Conservation (phyloP, 441 rosid species). For the Mallotus japonicus region DNA sequence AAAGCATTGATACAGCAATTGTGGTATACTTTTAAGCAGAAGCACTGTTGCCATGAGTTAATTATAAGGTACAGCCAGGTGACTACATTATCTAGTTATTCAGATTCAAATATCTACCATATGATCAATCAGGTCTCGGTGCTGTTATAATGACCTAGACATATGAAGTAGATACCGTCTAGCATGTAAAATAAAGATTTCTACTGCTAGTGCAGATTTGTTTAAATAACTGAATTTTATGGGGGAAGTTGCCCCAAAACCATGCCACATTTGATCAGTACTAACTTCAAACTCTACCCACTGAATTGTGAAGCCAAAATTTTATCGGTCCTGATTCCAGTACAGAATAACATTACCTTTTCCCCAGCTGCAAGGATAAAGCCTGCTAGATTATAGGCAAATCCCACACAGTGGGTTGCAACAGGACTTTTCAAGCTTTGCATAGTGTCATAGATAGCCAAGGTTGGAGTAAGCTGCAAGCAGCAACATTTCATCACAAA, state of each 20-base stretch:
- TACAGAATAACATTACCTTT: constrained; percentile 45
- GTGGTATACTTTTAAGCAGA: no score
- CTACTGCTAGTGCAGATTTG: not conserved
- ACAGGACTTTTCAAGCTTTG: constrained; percentile 77
- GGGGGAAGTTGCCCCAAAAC: not conserved
- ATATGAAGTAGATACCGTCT: not conserved
- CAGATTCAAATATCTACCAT: not conserved
- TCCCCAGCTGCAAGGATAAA: constrained; percentile 87
- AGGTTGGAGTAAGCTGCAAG: constrained; percentile 72
- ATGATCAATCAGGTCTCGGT: not conserved
- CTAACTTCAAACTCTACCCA: constrained; percentile 8
- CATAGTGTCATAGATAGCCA: constrained; percentile 87
- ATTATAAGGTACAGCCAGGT: not conserved
- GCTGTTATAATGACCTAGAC: not conserved
- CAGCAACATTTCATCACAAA: constrained; percentile 23
- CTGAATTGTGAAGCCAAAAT: not conserved
- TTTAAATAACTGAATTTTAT: not conserved
- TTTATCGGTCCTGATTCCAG: not conserved
- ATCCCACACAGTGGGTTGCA: constrained; percentile 73
- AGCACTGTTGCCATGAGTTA: not conserved
- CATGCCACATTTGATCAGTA: constrained; percentile 17
- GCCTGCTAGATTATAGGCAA: constrained; percentile 76
- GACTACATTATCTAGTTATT: no score
- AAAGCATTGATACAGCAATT: no score
- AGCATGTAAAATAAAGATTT: not conserved